Percentiles rank a stretch among this genome's conserved stretches.
phyloP scores from a whole-genome alignment of 441 rosid genomes.

The Adansonia rubrostipa region DNA sequence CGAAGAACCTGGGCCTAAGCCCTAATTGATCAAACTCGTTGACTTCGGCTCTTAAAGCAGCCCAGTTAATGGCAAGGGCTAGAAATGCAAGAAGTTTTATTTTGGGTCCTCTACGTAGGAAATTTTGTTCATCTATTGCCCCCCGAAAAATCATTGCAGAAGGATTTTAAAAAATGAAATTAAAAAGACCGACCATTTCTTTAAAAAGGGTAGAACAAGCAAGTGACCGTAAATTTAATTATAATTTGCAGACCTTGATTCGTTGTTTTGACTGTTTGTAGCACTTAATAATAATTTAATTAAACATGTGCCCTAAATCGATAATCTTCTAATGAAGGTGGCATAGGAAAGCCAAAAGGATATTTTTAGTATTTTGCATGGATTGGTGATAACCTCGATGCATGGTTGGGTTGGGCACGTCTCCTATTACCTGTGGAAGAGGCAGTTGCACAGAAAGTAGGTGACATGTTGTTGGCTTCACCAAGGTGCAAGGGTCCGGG shows the following conservation, averaged over 20 bases:
- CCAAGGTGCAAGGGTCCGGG: slow-evolving; percentile 31
- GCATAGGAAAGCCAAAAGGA: background rate
- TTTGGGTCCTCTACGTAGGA: no score
- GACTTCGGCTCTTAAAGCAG: background rate
- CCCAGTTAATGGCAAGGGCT: background rate
- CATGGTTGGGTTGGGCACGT: slow-evolving; percentile 32
- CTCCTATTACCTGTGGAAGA: slow-evolving; percentile 30
- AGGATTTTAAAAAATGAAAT: background rate
- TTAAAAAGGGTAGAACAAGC: background rate
- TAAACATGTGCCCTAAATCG: slow-evolving; percentile 6
- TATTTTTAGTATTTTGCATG: background rate
- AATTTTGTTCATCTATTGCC: no score
- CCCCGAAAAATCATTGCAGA: background rate
- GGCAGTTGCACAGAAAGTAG: slow-evolving; percentile 70
- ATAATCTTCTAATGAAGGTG: background rate
- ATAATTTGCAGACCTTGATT: background rate
- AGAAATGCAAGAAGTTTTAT: background rate
- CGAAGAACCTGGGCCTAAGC: background rate
- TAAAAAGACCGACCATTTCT: background rate
- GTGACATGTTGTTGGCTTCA: slow-evolving; percentile 61
- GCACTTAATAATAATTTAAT: background rate
- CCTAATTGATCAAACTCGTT: background rate
- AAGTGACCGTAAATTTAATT: background rate
- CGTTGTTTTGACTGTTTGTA: background rate
- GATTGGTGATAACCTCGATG: slow-evolving; percentile 51